A percentile compares a stretch with the other conserved stretches of the same genome.
phyloP scores from a whole-genome alignment of 1,284 basidiomycete genomes.

The Tilletia indica region DNA sequence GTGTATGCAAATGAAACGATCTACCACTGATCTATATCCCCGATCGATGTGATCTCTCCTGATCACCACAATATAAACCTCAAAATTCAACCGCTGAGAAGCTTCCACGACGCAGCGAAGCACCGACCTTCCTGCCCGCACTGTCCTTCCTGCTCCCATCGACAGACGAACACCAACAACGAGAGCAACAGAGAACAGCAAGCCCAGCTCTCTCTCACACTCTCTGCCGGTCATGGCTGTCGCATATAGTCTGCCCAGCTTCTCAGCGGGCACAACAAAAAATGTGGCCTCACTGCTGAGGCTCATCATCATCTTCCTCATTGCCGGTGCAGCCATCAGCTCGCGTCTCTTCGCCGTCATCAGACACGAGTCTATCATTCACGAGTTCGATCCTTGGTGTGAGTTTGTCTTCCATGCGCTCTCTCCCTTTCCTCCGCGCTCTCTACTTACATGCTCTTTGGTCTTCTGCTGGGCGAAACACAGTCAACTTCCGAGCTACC shows the following conservation, averaged over 20 bases:
- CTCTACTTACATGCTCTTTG: conserved; percentile 1
- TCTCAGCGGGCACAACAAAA: conserved; percentile 33
- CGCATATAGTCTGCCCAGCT: conserved; percentile 23
- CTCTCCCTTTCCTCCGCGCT: conserved; percentile 14
- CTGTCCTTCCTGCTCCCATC: no score
- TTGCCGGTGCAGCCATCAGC: conserved; percentile 76
- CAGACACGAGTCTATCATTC: conserved; percentile 98
- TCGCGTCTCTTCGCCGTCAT: conserved; percentile 95
- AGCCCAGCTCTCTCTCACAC: no score
- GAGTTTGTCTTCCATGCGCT: conserved; percentile 58
- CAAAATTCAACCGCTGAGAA: no score
- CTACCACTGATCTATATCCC: no score
- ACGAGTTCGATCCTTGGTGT: conserved; percentile 97
- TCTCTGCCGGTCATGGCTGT: conserved; percentile 3
- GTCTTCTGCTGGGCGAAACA: neutral
- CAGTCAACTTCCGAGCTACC: conserved; percentile 55
- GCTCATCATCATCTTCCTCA: conserved; percentile 52
- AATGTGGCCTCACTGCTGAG: conserved; percentile 48
- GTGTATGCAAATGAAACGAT: no score
- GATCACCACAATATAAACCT: no score
- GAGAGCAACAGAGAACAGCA: no score
- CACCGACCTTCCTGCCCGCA: no score
- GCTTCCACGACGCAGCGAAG: no score
- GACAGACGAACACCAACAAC: no score
- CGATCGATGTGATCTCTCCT: no score